These are phyloP conservation scores for Linaria vulgaris DNA, from an alignment of 257 asterid genomes.

Conservation along the genomic window DNA sequence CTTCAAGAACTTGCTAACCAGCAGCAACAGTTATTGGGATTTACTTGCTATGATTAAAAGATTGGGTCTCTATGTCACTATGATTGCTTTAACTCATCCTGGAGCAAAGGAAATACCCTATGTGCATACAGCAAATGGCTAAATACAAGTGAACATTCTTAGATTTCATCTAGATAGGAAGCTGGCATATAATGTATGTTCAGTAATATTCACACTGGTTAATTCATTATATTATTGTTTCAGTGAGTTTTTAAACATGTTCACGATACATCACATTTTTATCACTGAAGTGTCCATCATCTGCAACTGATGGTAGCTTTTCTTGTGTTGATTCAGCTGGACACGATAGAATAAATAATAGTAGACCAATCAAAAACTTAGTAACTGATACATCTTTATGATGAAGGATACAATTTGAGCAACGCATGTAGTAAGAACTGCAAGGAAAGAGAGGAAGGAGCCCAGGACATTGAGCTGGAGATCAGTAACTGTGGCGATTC, in stretches of 20 bases:
- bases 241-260: not conserved
- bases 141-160: not conserved
- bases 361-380: not conserved
- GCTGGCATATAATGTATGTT: not conserved
- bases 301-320: not conserved
- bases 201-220: not conserved
- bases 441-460: constrained; percentile 74
- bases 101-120: not conserved
- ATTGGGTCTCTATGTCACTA: not conserved
- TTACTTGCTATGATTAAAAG: not conserved
- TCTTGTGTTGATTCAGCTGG: not conserved
- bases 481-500: constrained; percentile 88
- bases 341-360: not conserved
- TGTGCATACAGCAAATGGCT: not conserved
- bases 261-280: not conserved
- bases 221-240: constrained; percentile 9
- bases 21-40: not conserved
- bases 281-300: not conserved
- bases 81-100: not conserved
- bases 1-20: not conserved
- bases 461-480: constrained; percentile 87
- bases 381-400: constrained; percentile 19
- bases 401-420: constrained; percentile 91
- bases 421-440: constrained; percentile 80
- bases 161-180: not conserved